phyloP scores from a whole-genome alignment of 1,139 yeast species.

The Zhuliangozyma blackwelliae region DNA sequence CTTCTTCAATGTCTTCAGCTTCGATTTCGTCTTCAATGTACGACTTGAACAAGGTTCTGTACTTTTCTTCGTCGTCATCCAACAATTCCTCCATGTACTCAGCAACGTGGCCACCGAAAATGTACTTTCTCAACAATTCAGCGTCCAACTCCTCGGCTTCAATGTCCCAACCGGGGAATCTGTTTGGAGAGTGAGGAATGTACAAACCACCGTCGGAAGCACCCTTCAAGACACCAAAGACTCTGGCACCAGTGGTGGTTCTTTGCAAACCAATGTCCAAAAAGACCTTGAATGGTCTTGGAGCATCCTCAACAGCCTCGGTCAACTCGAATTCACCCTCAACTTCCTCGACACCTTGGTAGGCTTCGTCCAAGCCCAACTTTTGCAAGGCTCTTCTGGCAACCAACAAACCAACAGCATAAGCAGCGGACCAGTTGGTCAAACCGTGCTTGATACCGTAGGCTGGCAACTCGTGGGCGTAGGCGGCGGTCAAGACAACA shows the following conservation, averaged over 20 bases:
- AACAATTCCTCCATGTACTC: constrained; percentile 99
- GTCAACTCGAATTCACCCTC: constrained; percentile 98
- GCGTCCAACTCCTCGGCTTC: constrained; percentile 98
- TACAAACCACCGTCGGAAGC: constrained; percentile 99
- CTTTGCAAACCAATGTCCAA: constrained; percentile 99
- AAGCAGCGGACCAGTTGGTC: constrained; percentile 99
- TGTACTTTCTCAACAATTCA: constrained; percentile 97
- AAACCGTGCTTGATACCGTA: constrained; percentile 98
- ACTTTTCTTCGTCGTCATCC: constrained; percentile 99
- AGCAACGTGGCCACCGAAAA: constrained; percentile 99
- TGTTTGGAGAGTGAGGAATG: constrained; percentile 99
- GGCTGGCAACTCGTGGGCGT: constrained; percentile 97
- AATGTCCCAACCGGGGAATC: constrained; percentile 99
- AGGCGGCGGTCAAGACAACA: constrained; percentile 93
- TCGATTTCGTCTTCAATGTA: constrained; percentile 97
- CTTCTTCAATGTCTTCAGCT: constrained; percentile 94
- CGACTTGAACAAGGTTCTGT: constrained; percentile 91
- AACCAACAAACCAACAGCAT: constrained; percentile 97
- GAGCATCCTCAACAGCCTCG: constrained; percentile 99
- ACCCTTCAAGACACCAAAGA: constrained; percentile 99
- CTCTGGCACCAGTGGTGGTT: constrained; percentile 99
- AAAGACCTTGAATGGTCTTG: constrained; percentile 99
- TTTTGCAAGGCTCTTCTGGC: constrained; percentile 99
- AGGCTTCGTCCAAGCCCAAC: constrained; percentile 97
- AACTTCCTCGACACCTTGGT: constrained; percentile 98